Base-by-base conservation (phyloP, 495 filamentous ascomycete species). In the Clohesyomyces aquaticus region DNA sequence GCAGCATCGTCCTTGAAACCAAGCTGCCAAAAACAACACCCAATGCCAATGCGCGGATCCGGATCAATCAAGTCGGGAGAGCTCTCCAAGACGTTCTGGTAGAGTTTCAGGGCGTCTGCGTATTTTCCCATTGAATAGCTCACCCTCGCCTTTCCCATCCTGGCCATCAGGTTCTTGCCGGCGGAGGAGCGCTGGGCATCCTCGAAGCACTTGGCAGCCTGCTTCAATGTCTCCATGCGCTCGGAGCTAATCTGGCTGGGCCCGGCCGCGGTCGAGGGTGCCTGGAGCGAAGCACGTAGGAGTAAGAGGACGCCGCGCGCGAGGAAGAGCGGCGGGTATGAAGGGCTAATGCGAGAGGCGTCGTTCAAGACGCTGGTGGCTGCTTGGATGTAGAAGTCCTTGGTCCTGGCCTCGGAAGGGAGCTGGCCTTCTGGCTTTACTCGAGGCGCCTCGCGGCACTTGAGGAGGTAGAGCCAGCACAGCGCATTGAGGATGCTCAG, bases 21-120 rank as follows among this genome's bases (percentile, higher is more conserved):
- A 12, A 98, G 80, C 71, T 93, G 90, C 94, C 94, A 98, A 62
- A 93, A 86, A 74, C 94, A 98, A 74, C 92, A 93, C 21, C 94
- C 94, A 66, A 98, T 88, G 47, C 94, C 94, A 64, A 98, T 91
- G 54, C 94, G 81, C 66, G 94, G 95, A 74, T 98, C 94, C 3
- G 94, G 94, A 69, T 98, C 95, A n/a, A 87, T 84, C 55, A 98
- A 78, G 59, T 91, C 87, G 11, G 94, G 94, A 80, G 90, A 88
- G 75, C 88, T 90, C 67, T 83, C 76, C 18, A 98, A 77, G 0
- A 88, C 93, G 52, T 89, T 88, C 74, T 98, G 94, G 71, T 98
- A 98, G 16, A 81, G 79, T 59, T 89, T 84, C 42, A 98, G 73
- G 14, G 95, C 87, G 42, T 96, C 91, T 4, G 86, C 80, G 70